These are phyloP conservation scores for Rosa hybrid DNA, from an alignment of 331 rosid species.

Conservation along the genomic window DNA sequence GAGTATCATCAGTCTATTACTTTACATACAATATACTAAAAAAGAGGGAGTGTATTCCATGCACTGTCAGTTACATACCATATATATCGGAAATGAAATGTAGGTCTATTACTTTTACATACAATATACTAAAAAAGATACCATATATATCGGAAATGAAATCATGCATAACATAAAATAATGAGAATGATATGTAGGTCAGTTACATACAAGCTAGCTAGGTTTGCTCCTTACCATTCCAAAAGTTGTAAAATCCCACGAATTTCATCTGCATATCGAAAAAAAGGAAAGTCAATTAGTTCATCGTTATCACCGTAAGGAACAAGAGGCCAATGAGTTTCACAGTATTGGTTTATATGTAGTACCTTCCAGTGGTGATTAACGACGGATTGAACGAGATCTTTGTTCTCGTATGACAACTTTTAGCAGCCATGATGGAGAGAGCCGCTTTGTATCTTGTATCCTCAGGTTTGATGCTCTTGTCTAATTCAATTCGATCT, in stretches of 20 bases:
- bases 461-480: slow-evolving; percentile 29
- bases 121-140: neutral
- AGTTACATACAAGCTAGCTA: neutral
- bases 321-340: neutral
- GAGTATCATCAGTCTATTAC: neutral
- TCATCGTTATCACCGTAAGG: neutral
- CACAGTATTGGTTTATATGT: neutral
- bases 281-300: neutral
- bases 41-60: neutral
- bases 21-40: neutral
- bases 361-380: slow-evolving; percentile 56
- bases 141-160: neutral
- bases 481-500: slow-evolving; percentile 49
- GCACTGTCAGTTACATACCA: too few species aligned
- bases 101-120: neutral
- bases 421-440: slow-evolving; percentile 74
- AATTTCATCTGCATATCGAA: slow-evolving; percentile 62
- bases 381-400: slow-evolving; percentile 30
- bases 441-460: slow-evolving; percentile 39
- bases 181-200: neutral
- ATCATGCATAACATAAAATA: too few species aligned
- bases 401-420: slow-evolving; percentile 57
- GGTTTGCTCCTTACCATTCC: slow-evolving; percentile 52
- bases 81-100: too few species aligned
- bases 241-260: slow-evolving; percentile 46